Evolutionary conservation across 768 basidiomycete genomes (phyloP), one percentile per base, ranked within the genome.

Genomic region (Boletus reticuloceps): DNA sequence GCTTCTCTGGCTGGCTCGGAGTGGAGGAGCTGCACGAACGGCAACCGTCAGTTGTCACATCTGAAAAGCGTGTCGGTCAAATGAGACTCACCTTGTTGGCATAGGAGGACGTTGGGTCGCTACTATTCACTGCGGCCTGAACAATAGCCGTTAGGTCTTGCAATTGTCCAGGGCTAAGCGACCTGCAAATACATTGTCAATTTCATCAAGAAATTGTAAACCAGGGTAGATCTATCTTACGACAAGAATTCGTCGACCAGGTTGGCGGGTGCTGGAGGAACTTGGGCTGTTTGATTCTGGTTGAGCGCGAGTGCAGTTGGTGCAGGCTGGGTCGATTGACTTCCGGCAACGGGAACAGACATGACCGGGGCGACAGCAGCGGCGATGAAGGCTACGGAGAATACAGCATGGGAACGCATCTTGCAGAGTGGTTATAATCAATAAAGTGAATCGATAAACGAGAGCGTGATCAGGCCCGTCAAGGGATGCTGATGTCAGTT

Each of bases 401-500:
- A 19, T 19, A 53, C 12, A 37, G 17, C 42, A 32, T 14, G n/a
- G 13, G 51, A 54, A n/a, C 38, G 48, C 63, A 60, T 65, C 47
- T 50, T 50, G 39, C n/a, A 58, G 47, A 27, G 46, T 40, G 42
- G 32, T 39, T 47, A 32, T 29, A 27, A 49, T 45, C 43, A 25
- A 56, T 9, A 53, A 53, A 29, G n/a, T 34, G 41, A 44, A 12
- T 47, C 11, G 36, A 48, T 54, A 25, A 51, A 46, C 5, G 43
- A 64, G 51, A 45, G 58, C 16, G 42, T 53, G 36, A 38, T 47
- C 47, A 54, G 50, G 55, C 56, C 51, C 55, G 57, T 55, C 49
- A 60, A 58, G 29, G 42, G 49, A 49, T 47, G 54, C 49, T 36
- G 55, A 42, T 58, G 37, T 50, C 39, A 31, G 32, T 49, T 52